Percentiles rank a stretch among this genome's conserved stretches.
Evolutionary conservation across 495 filamentous ascomycete genomes (phyloP).

Genomic region (Xylaria sp.): DNA sequence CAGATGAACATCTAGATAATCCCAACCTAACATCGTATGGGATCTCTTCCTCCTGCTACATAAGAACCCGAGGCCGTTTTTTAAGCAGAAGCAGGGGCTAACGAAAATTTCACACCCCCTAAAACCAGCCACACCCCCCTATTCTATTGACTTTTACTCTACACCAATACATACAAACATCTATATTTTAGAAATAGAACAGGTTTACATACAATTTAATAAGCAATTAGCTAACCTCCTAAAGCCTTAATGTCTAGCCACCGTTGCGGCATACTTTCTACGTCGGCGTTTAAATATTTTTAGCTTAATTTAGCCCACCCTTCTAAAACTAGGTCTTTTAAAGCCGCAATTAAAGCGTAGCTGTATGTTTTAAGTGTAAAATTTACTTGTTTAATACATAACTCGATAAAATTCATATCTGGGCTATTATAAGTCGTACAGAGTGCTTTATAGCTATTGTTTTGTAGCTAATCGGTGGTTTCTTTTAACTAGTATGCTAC

Average conservation of each 20-base stretch:
- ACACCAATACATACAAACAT: not conserved
- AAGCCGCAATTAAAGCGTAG: too few species aligned
- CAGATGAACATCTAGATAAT: not conserved
- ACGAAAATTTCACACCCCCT: too few species aligned
- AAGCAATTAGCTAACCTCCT: not conserved
- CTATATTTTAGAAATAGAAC: not conserved
- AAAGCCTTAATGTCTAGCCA: not conserved
- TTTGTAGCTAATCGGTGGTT: not conserved
- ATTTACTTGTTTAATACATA: not conserved
- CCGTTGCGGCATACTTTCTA: not conserved
- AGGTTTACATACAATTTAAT: not conserved
- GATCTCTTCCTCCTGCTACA: not conserved
- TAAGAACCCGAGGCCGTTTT: too few species aligned
- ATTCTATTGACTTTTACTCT: too few species aligned
- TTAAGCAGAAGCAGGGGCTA: too few species aligned
- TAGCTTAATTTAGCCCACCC: not conserved
- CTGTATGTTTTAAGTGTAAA: not conserved
- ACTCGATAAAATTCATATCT: not conserved
- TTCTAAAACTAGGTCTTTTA: too few species aligned
- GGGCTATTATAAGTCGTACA: not conserved
- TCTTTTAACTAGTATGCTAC: not conserved
- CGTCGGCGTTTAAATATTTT: not conserved
- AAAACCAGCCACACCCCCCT: too few species aligned
- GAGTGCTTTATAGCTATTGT: not conserved
- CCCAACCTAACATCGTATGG: not conserved